Conservation (phyloP, 345 rosid species). For the Dimocarpus longan region DNA sequence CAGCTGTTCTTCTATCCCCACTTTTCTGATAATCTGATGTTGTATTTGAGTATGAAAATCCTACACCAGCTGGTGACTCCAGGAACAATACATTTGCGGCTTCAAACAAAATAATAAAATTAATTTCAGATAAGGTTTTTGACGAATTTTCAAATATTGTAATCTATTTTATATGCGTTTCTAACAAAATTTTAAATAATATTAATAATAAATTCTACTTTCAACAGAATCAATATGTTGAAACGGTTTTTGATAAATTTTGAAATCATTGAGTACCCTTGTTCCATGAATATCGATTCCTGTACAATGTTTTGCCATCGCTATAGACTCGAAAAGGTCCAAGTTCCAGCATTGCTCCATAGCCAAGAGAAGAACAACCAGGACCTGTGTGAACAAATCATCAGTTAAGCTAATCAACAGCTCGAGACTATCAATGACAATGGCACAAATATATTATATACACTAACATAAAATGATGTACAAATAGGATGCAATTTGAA, state of each 20-base stretch:
- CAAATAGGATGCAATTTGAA: neutral
- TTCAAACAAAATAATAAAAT: constrained; percentile 12
- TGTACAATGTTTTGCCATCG: constrained; percentile 53
- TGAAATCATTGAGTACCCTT: constrained; percentile 30
- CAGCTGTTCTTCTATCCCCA: constrained; percentile 67
- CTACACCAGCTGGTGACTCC: constrained; percentile 92
- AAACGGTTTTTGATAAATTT: neutral
- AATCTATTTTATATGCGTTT: too few species aligned
- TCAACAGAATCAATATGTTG: too few species aligned
- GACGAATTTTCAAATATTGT: too few species aligned
- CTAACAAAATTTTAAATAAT: too few species aligned
- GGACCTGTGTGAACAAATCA: constrained; percentile 49
- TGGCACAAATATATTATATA: neutral
- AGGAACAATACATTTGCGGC: constrained; percentile 79
- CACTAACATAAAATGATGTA: neutral
- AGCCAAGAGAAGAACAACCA: constrained; percentile 58
- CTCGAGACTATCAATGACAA: neutral
- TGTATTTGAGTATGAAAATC: constrained; percentile 82
- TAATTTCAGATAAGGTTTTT: neutral
- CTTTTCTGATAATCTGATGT: constrained; percentile 48
- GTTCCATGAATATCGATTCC: constrained; percentile 60
- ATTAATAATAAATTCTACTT: too few species aligned
- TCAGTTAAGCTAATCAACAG: neutral
- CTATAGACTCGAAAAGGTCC: constrained; percentile 68
- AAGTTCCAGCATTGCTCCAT: constrained; percentile 55